Evolutionary conservation across 2,329 filamentous ascomycete species (phyloP), one percentile per base, ranked within the genome.

Genomic region (Cladosporium colombiae): DNA sequence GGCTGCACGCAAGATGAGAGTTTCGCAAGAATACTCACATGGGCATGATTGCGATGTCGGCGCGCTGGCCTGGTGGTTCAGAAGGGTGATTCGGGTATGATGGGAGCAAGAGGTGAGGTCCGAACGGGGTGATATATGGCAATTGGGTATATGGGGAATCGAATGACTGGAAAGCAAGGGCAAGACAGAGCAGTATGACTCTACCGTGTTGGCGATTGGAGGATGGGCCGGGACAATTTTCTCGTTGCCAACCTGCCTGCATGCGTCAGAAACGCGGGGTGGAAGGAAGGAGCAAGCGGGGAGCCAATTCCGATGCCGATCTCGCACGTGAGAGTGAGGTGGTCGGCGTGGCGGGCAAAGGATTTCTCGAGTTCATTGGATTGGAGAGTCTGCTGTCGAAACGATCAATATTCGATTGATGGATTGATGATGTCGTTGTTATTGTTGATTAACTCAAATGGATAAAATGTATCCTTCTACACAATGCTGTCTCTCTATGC

Each of bases 181-280:
- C n/a, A 25, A 25, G 29, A 33, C 35, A 59, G 33, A 35, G 25
- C 56, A 23, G 61, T 59, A 63, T 59, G 73, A 72, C 72, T 63
- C 61, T 35, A 56, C 31, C n/a, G 50, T 56, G 55, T 13, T 40
- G 46, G 31, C 60, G 53, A 62, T 55, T 44, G 31, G 23, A 21
- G 46, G 31, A 29, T 40, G 21, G 46, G 27, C 27, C 31, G 40
- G 18, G 49, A 62, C 60, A 62, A 62, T 62, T 62, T 62, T 62
- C 46, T 40, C 46, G 60, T 62, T 50, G 49, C 16, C 31, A 14
- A 21, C 50, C 23, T 53, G 50, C 50, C 14, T 31, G 25, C n/a
- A 23, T 60, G 37, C 60, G 60, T 62, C 60, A 62, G 44, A 62
- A 53, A 53, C 60, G 46, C 49, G 46, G 60, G 60, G 46, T 62